Evolutionary conservation across 768 basidiomycete genomes (phyloP).

Genomic region (Leucosporidium scottii): DNA sequence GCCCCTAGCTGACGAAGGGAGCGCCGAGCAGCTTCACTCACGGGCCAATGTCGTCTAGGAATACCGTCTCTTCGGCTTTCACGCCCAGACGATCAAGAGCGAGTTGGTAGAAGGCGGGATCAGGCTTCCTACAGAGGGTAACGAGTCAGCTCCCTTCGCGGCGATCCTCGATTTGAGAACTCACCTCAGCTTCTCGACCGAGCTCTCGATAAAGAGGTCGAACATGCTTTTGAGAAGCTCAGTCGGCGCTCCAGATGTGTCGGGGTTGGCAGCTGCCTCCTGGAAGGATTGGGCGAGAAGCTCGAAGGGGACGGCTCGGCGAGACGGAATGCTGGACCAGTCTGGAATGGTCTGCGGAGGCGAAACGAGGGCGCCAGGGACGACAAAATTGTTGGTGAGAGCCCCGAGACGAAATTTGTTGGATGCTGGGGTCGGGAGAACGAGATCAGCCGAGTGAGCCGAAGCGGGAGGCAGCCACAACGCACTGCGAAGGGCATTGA

Average conservation of each 20-base stretch:
- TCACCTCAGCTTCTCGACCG: conserved; percentile 21
- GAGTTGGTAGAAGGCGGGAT: conserved; percentile 23
- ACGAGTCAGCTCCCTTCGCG: not conserved
- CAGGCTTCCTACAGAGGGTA: conserved; percentile 19
- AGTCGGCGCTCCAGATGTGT: conserved; percentile 8
- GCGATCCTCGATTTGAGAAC: not conserved
- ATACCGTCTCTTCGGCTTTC: conserved; percentile 23
- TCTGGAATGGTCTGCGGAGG: not conserved
- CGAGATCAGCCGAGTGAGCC: not conserved
- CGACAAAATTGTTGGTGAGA: conserved; percentile 28
- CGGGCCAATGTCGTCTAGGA: conserved; percentile 33
- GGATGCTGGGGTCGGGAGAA: conserved; percentile 10
- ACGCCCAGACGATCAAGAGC: conserved; percentile 20
- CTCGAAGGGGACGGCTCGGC: not conserved
- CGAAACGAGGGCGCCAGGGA: not conserved
- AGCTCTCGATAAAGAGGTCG: conserved; percentile 29
- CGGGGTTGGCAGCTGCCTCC: not conserved
- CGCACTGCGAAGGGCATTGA: conserved; percentile 22
- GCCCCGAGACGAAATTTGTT: conserved; percentile 22
- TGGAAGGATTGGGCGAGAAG: not conserved
- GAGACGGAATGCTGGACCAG: not conserved
- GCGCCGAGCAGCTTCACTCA: not conserved
- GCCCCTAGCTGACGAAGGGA: not conserved
- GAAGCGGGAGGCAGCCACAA: not conserved
- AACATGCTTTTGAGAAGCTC: conserved; percentile 16